A percentile compares a stretch with the other conserved stretches of the same genome.
Evolutionary conservation across 2,329 filamentous ascomycete genomes (phyloP).

Genomic region (Helotiales sp.): DNA sequence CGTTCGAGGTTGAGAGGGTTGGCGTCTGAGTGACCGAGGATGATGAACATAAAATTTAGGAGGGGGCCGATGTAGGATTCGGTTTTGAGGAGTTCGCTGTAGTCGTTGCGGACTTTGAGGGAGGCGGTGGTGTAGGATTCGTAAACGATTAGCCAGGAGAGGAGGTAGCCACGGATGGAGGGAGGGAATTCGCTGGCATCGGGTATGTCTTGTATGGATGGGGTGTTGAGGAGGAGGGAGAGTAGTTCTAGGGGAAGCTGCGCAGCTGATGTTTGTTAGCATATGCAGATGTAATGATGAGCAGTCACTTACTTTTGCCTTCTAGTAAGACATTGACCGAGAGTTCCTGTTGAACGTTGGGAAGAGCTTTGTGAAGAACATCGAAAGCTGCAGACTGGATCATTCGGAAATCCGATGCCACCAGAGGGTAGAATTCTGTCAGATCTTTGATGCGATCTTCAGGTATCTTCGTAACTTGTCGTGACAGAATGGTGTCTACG

Average conservation of each 20-base stretch:
- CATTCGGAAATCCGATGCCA: slow-evolving; percentile 75
- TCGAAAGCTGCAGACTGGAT: slow-evolving; percentile 83
- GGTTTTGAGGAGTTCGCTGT: slow-evolving; percentile 78
- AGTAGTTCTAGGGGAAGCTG: slow-evolving; percentile 83
- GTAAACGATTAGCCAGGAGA: slow-evolving; percentile 90
- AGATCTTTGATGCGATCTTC: slow-evolving; percentile 65
- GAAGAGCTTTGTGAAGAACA: slow-evolving; percentile 80
- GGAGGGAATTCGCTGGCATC: slow-evolving; percentile 72
- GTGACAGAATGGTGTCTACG: slow-evolving; percentile 74
- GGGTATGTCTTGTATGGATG: slow-evolving; percentile 69
- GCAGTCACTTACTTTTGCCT: slow-evolving; percentile 56
- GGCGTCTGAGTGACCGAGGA: slow-evolving; percentile 78
- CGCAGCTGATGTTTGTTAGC: slow-evolving; percentile 53
- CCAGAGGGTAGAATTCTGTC: slow-evolving; percentile 72
- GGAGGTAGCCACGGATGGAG: slow-evolving; percentile 76
- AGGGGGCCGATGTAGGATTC: slow-evolving; percentile 71
- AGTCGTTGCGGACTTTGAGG: slow-evolving; percentile 81
- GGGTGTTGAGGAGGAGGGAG: slow-evolving; percentile 80
- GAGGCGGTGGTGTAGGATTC: slow-evolving; percentile 81
- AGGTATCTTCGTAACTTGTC: slow-evolving; percentile 69
- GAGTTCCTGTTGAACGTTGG: slow-evolving; percentile 76
- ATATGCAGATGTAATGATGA: background rate
- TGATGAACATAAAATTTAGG: slow-evolving; percentile 80
- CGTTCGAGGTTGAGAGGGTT: slow-evolving; percentile 76
- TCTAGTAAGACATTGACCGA: slow-evolving; percentile 79